A percentile compares a stretch with the other conserved stretches of the same genome.
These are phyloP conservation scores for Tardiomyces blankii DNA, from an alignment of 1,139 yeast genomes.

Conservation along the genomic window DNA sequence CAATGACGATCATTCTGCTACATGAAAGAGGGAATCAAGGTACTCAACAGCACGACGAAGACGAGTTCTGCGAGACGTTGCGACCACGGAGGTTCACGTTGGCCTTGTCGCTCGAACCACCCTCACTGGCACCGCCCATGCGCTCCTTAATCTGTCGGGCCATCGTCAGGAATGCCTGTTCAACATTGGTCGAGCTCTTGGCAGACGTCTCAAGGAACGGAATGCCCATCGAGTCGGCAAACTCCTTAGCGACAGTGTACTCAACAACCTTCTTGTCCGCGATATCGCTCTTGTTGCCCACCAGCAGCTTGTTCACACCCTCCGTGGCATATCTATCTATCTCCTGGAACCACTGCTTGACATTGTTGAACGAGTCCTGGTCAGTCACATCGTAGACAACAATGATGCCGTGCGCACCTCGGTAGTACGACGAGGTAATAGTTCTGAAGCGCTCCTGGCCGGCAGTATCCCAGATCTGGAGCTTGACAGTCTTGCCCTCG, in stretches of 20 bases:
- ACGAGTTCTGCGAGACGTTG: slow-evolving; percentile 46
- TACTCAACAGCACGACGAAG: slow-evolving; percentile 48
- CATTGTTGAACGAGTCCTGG: slow-evolving; percentile 94
- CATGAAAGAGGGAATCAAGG: not conserved
- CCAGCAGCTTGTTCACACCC: slow-evolving; percentile 90
- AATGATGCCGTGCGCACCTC: slow-evolving; percentile 98
- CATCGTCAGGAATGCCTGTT: slow-evolving; percentile 97
- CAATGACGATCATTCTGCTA: not conserved
- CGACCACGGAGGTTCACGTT: slow-evolving; percentile 85
- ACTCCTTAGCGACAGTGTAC: slow-evolving; percentile 93
- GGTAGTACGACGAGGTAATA: slow-evolving; percentile 92
- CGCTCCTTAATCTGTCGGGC: slow-evolving; percentile 97
- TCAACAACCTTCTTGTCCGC: slow-evolving; percentile 93
- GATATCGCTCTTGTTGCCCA: slow-evolving; percentile 94
- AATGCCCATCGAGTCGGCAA: slow-evolving; percentile 91
- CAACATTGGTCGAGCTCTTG: slow-evolving; percentile 89
- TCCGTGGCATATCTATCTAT: slow-evolving; percentile 97
- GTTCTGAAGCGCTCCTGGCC: slow-evolving; percentile 98
- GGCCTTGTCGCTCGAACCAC: slow-evolving; percentile 45
- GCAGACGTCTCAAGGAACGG: slow-evolving; percentile 98
- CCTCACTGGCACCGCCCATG: slow-evolving; percentile 61
- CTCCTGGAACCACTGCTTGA: slow-evolving; percentile 97
- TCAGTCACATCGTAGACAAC: slow-evolving; percentile 98
- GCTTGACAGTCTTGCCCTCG: slow-evolving; percentile 93
- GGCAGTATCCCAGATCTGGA: slow-evolving; percentile 99